These are phyloP conservation scores for Myxozyma geophila DNA, from an alignment of 805 yeast species.

Conservation along the genomic window DNA sequence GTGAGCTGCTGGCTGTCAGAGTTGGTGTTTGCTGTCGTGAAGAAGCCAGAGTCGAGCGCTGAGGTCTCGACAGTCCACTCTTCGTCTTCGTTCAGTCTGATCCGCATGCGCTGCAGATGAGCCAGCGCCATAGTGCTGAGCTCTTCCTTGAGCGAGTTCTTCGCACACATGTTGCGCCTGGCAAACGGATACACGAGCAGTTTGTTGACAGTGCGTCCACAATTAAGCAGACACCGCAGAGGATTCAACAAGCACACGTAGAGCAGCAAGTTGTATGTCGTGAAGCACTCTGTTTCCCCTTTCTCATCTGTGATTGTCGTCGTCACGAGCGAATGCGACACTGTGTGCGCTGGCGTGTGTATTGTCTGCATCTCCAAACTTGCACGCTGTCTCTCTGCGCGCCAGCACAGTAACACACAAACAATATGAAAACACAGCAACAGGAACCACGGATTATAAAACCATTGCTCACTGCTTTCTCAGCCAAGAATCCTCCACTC, in stretches of 20 bases:
- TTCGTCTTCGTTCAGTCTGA: constrained; percentile 5
- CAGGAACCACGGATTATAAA: no score
- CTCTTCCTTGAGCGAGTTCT: neutral
- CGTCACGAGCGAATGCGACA: constrained; percentile 16
- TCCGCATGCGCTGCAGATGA: constrained; percentile 17
- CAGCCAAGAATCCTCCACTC: neutral
- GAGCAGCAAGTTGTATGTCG: constrained; percentile 18
- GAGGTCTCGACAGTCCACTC: constrained; percentile 2
- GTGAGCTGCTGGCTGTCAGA: constrained; percentile 2
- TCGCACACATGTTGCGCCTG: constrained; percentile 1
- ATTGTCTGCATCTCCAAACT: neutral
- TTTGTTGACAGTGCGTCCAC: constrained; percentile 2
- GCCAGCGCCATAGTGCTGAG: constrained; percentile 15
- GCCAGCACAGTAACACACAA: no score
- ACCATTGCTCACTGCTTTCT: no score
- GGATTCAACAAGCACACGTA: constrained; percentile 24
- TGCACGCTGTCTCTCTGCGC: no score
- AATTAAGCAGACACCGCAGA: constrained; percentile 1
- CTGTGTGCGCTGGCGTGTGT: constrained; percentile 14
- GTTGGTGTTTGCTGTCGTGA: neutral
- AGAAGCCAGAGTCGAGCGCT: neutral
- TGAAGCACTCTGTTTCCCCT: constrained; percentile 7
- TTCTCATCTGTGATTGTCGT: neutral
- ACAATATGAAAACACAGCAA: no score
- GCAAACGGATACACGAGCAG: neutral